phyloP scores from a whole-genome alignment of 768 basidiomycete species.

The Lenzites betulinus region DNA sequence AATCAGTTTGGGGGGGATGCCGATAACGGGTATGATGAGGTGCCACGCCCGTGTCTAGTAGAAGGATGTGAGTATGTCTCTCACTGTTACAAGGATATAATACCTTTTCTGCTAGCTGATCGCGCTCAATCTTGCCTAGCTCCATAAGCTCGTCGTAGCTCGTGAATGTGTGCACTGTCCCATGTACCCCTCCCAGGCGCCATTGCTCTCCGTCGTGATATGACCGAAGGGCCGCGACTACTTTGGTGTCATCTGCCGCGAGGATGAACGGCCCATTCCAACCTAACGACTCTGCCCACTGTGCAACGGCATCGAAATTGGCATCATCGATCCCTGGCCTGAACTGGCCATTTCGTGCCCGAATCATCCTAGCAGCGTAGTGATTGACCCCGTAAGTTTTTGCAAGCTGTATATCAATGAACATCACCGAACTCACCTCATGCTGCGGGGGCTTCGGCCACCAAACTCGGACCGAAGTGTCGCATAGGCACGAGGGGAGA shows the following conservation, averaged over 20 bases:
- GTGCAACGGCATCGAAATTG: constrained; percentile 21
- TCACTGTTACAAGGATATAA: no score
- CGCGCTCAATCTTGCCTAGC: constrained; percentile 18
- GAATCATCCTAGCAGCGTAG: background rate
- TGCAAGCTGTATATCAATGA: background rate
- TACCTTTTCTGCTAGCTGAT: constrained; percentile 22
- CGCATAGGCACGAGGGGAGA: background rate
- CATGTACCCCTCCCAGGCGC: constrained; percentile 29
- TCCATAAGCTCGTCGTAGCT: constrained; percentile 25
- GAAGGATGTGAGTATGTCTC: background rate
- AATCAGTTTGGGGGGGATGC: background rate
- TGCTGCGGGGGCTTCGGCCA: background rate
- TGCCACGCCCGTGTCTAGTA: background rate
- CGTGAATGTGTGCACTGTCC: constrained; percentile 22
- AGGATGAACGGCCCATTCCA: constrained; percentile 28
- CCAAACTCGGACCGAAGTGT: background rate
- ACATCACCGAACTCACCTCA: background rate
- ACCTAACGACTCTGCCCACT: constrained; percentile 18
- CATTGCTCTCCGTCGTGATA: constrained; percentile 28
- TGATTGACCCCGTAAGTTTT: background rate
- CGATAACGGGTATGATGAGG: background rate
- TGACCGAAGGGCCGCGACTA: constrained; percentile 24
- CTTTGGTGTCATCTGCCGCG: constrained; percentile 39
- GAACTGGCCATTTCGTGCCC: background rate
- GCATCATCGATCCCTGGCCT: background rate